Evolutionary conservation across 345 rosid species (phyloP), one percentile per base, ranked within the genome.

Genomic region (Syzygium grande): DNA sequence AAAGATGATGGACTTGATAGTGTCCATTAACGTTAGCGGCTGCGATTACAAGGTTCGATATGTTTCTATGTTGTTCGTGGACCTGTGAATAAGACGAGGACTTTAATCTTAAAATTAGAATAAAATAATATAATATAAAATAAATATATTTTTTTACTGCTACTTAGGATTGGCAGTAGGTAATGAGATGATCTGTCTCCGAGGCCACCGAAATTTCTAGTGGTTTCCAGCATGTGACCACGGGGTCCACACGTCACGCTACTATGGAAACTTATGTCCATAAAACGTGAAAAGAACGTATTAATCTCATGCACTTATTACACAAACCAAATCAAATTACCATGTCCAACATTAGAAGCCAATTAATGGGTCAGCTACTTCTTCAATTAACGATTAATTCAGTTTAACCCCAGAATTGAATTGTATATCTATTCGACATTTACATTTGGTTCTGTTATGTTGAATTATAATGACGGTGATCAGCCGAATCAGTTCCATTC

Each of bases 401-500:
- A 17, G 79, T 34, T 68, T 11, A 9, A 9, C 23, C 43, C n/a
- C 16, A 2, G 1, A 16, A 9, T 68, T 23, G 12, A 34, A 17
- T 9, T 34, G 11, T 65, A 29, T 30, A 61, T 30, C 19, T 9
- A 0, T 41, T 34, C 9, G 17, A 17, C 0, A 1, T 68, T 38
- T 34, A 17, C 0, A 1, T 68, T 38, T 9, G 5, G 19, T 68
- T 30, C 2, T 10, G 16, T 65, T 15, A 29, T 0, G 43, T 4
- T 2, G 78, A 30, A 30, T 65, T 29, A 3, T n/a, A 6, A 61
- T 16, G 2, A 61, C 4, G 5, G 4, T n/a, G 7, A n/a, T 9
- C 4, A 0, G 38, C 7, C 2, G 22, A 3, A 73, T 6, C 2
- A 25, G 1, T 34, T 73, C 12, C 2, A 30, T 56, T 9, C 10